phyloP scores from a whole-genome alignment of 2,329 filamentous ascomycete genomes.

The Pyrenochaeta sp. region DNA sequence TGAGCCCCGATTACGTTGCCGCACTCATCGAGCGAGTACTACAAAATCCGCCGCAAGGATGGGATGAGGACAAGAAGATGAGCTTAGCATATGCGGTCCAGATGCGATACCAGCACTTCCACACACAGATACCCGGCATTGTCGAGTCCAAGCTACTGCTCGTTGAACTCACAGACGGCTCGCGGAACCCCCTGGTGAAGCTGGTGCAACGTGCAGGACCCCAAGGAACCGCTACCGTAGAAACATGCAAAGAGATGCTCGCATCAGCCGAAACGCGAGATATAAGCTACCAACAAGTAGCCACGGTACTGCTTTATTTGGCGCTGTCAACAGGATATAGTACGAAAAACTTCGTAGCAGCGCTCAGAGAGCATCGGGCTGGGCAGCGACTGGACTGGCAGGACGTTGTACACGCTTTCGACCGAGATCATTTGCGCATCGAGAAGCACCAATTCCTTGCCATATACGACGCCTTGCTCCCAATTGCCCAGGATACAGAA shows the following conservation, averaged over 20 bases:
- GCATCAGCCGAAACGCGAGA: slow-evolving; percentile 66
- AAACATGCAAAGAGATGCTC: slow-evolving; percentile 70
- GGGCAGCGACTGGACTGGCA: slow-evolving; percentile 69
- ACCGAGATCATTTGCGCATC: slow-evolving; percentile 78
- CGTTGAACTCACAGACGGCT: slow-evolving; percentile 67
- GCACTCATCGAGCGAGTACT: slow-evolving; percentile 86
- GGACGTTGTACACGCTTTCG: slow-evolving; percentile 79
- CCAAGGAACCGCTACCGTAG: slow-evolving; percentile 77
- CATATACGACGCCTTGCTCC: slow-evolving; percentile 80
- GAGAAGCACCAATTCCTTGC: slow-evolving; percentile 81
- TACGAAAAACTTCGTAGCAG: slow-evolving; percentile 71
- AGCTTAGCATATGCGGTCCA: slow-evolving; percentile 71
- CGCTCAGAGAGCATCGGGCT: slow-evolving; percentile 63
- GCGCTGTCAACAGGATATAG: slow-evolving; percentile 71
- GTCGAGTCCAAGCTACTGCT: slow-evolving; percentile 76
- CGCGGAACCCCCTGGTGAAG: slow-evolving; percentile 69
- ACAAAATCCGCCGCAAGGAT: slow-evolving; percentile 84
- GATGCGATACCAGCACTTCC: slow-evolving; percentile 69
- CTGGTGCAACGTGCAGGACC: slow-evolving; percentile 77
- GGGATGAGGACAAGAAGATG: slow-evolving; percentile 77
- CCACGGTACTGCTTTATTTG: slow-evolving; percentile 78
- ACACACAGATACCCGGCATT: slow-evolving; percentile 72
- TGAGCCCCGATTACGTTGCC: slow-evolving; percentile 75
- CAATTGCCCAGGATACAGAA: slow-evolving; percentile 69
- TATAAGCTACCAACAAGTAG: slow-evolving; percentile 82